Base-by-base conservation (phyloP, 148 eudicot genomes). In the Selenicereus undatus region DNA sequence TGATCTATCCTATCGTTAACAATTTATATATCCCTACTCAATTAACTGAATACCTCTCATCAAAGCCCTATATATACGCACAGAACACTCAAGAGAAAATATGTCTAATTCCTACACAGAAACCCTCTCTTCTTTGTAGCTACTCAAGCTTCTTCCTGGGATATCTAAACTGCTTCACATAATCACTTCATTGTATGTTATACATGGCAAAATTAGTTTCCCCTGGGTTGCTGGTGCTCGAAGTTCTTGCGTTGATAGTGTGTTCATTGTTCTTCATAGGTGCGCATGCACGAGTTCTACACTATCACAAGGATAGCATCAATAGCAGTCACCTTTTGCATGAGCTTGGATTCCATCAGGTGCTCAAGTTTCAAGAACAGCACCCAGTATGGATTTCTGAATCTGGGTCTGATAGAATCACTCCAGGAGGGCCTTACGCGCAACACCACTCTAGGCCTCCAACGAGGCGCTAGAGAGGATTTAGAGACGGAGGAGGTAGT, bases 391-490 rank as follows among this genome's bases (percentile, higher is more conserved):
- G 68, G 42, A 76, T 26, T 8, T 22, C 60, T 7, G 79, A 65
- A 69, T 21, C 79, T 16, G 79, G 79, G n/a, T 54, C 70, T 62
- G 79, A 76, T 58, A 76, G 79, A 21, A 35, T 76, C 21, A 18
- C 69, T 36, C 79, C 79, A 12, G 69, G 43, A 60, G 79, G 79
- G 3, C 79, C 79, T 16, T 39, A 58, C 69, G 70, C 79, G 3
- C 68, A 60, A 27, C 79, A 76, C 79, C 68, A 76, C 43, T 54
- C 69, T 32, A 11, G 0, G 62, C 70, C 79, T 29, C 69, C 79
- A 35, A 71, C 74, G 4, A 14, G 39, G n/a, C 74, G 45, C 4
- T 71, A 71, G 74, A 4, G 27, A 22, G 5, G 68, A 26, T 22
- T n/a, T n/a, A n/a, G 2, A 6, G n/a, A 24, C 7, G 0, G 27